These are phyloP conservation scores for Cladosporium sp. DNA, from an alignment of 2,329 filamentous ascomycete species.

Conservation along the genomic window DNA sequence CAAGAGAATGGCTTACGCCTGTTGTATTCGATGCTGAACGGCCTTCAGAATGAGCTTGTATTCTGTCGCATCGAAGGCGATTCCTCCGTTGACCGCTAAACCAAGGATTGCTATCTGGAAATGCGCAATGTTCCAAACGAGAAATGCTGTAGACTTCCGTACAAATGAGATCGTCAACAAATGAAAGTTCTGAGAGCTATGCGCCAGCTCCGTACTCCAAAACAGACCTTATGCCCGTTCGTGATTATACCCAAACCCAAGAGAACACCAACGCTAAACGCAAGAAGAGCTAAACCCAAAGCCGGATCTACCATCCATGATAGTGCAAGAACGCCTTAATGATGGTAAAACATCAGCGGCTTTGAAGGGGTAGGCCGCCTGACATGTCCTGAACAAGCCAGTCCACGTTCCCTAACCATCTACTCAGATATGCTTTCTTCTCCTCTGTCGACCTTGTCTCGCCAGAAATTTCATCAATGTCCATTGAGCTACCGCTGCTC, in stretches of 20 bases:
- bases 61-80: too few relatives aligned
- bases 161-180: neutral
- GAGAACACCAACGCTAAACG: slow-evolving; percentile 3
- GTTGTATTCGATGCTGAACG: too few relatives aligned
- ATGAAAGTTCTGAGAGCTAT: neutral
- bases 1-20: too few relatives aligned
- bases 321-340: neutral
- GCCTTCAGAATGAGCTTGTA: too few relatives aligned
- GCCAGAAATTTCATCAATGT: slow-evolving; percentile 31
- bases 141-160: slow-evolving; percentile 2
- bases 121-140: neutral
- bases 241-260: neutral
- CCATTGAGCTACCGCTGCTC: slow-evolving; percentile 27
- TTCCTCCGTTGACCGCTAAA: neutral
- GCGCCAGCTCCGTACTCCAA: neutral
- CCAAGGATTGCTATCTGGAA: too few relatives aligned
- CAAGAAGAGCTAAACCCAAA: neutral
- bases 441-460: slow-evolving; percentile 67
- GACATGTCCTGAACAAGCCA: slow-evolving; percentile 8
- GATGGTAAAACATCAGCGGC: neutral
- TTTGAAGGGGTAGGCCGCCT: neutral
- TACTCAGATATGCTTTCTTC: slow-evolving; percentile 58
- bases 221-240: neutral
- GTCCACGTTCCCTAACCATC: slow-evolving; percentile 10
- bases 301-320: neutral